phyloP scores from a whole-genome alignment of 2,329 filamentous ascomycete species.

The Xylaria sp. region DNA sequence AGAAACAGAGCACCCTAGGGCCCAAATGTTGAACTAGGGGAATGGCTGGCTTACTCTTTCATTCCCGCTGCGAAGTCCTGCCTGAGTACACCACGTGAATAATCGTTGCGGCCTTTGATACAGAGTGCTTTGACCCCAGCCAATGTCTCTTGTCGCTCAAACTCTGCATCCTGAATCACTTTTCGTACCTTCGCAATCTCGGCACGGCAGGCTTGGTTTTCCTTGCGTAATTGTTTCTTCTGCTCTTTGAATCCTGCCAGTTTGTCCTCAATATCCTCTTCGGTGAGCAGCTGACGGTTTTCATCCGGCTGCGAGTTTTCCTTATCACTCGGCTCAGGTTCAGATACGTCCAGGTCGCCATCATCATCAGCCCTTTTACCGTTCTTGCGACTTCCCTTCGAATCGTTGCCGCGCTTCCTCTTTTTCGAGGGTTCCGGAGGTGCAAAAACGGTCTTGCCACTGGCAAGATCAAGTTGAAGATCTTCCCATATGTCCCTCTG shows the following conservation, averaged over 20 bases:
- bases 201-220: slow-evolving; percentile 31
- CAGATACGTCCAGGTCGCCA: slow-evolving; percentile 33
- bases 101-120: slow-evolving; percentile 59
- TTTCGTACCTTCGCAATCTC: slow-evolving; percentile 40
- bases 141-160: slow-evolving; percentile 30
- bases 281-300: slow-evolving; percentile 41
- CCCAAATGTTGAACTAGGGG: neutral
- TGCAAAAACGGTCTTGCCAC: slow-evolving; percentile 42
- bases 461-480: slow-evolving; percentile 36
- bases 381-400: slow-evolving; percentile 17
- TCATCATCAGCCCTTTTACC: slow-evolving; percentile 12
- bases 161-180: slow-evolving; percentile 38
- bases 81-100: slow-evolving; percentile 57
- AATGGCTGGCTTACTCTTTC: slow-evolving; percentile 46
- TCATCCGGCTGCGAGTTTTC: slow-evolving; percentile 28
- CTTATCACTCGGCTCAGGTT: slow-evolving; percentile 33
- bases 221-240: slow-evolving; percentile 34
- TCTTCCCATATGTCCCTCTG: slow-evolving; percentile 32
- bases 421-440: slow-evolving; percentile 40
- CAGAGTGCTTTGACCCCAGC: slow-evolving; percentile 43
- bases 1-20: neutral
- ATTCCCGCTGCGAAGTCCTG: slow-evolving; percentile 63
- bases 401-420: slow-evolving; percentile 41
- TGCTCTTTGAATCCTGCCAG: slow-evolving; percentile 39
- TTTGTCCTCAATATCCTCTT: slow-evolving; percentile 44